These are phyloP conservation scores for Hyaloperonospora brassicae DNA, from an alignment of 352 stramenopile genomes.

Conservation along the genomic window DNA sequence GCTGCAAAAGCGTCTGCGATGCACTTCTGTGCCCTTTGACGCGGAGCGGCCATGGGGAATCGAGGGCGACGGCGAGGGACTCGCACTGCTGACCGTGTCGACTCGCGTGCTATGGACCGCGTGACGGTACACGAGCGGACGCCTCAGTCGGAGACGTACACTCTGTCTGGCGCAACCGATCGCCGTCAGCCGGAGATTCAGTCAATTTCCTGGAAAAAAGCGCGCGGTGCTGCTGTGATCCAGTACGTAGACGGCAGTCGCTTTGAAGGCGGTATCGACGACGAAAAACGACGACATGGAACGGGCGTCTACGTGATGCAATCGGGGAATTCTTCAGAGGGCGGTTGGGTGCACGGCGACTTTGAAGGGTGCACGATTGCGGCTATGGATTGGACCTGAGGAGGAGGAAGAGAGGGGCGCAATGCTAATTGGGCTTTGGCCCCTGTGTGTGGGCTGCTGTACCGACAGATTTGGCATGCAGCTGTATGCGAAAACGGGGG, in stretches of 20 bases:
- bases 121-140: conserved; percentile 18
- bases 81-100: conserved; percentile 19
- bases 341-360: conserved; percentile 71
- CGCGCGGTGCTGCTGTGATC: conserved; percentile 29
- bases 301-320: conserved; percentile 45
- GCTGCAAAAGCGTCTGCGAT: background rate
- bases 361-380: conserved; percentile 69
- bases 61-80: conserved; percentile 39
- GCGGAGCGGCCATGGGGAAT: conserved; percentile 42
- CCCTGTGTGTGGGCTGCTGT: background rate
- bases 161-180: conserved; percentile 1
- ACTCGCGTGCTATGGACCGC: conserved; percentile 10
- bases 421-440: conserved; percentile 1
- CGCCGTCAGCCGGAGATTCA: conserved; percentile 35
- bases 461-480: conserved; percentile 71
- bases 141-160: conserved; percentile 16
- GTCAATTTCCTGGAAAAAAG: conserved; percentile 43
- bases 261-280: conserved; percentile 53
- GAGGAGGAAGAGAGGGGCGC: background rate
- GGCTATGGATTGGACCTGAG: background rate
- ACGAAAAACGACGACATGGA: conserved; percentile 48
- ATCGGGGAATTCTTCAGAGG: conserved; percentile 66
- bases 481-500: conserved; percentile 66
- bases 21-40: conserved; percentile 8
- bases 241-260: conserved; percentile 59